phyloP scores from a whole-genome alignment of 2,329 filamentous ascomycete genomes.

The Torrubiella hemipterigena region DNA sequence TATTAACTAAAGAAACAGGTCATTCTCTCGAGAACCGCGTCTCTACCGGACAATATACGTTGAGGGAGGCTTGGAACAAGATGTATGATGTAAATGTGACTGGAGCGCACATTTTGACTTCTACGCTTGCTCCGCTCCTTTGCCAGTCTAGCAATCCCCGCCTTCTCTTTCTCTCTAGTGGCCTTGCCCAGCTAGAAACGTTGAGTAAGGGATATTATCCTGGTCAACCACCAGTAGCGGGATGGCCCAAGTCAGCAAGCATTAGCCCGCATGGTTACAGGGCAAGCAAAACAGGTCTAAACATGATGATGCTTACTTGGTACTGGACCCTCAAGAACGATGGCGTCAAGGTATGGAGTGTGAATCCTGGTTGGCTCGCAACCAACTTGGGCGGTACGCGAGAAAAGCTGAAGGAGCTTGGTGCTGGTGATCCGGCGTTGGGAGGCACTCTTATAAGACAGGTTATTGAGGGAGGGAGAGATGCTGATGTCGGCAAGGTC shows the following conservation, averaged over 20 bases:
- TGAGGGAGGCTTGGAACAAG: slow-evolving; percentile 30
- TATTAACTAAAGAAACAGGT: slow-evolving; percentile 14
- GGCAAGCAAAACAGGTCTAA: slow-evolving; percentile 28
- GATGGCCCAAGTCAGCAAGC: slow-evolving; percentile 26
- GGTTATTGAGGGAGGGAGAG: slow-evolving; percentile 27
- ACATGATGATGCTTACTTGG: slow-evolving; percentile 38
- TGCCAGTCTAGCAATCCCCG: slow-evolving; percentile 27
- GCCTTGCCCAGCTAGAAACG: slow-evolving; percentile 20
- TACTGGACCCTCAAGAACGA: slow-evolving; percentile 23
- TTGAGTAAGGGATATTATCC: slow-evolving; percentile 7
- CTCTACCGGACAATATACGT: slow-evolving; percentile 11
- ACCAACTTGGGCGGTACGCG: slow-evolving; percentile 21
- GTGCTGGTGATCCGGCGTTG: slow-evolving; percentile 19
- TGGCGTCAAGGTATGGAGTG: slow-evolving; percentile 26
- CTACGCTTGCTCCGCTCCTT: slow-evolving; percentile 26
- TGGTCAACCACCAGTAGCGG: slow-evolving; percentile 10
- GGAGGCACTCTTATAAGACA: slow-evolving; percentile 24
- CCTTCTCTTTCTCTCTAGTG: slow-evolving; percentile 34
- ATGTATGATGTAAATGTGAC: slow-evolving; percentile 39
- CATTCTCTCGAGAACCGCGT: slow-evolving; percentile 27
- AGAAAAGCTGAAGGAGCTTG: slow-evolving; percentile 12
- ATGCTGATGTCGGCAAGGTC: slow-evolving; percentile 26
- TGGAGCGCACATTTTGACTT: slow-evolving; percentile 23
- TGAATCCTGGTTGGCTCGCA: slow-evolving; percentile 28
- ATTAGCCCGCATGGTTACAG: slow-evolving; percentile 19